A percentile compares a stretch with the other conserved stretches of the same genome.
Evolutionary conservation across 2,329 filamentous ascomycete species (phyloP).

Genomic region (Paraconiothyrium sp.): DNA sequence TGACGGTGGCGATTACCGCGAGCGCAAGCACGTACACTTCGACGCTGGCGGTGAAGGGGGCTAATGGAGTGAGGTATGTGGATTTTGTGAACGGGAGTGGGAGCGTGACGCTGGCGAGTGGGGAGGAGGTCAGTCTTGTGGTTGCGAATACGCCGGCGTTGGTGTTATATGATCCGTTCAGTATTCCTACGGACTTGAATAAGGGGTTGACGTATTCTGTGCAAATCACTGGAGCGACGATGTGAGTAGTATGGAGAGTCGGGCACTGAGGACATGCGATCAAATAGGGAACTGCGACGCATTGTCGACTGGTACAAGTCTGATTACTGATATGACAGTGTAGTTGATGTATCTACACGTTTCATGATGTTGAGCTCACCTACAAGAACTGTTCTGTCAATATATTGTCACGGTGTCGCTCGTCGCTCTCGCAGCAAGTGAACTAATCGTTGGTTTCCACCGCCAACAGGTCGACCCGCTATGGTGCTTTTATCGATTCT

Average conservation of each 20-base stretch:
- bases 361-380: too few relatives aligned
- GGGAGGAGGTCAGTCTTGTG: constrained; percentile 45
- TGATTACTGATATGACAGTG: too few relatives aligned
- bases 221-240: constrained; percentile 31
- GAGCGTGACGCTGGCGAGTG: constrained; percentile 14
- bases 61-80: constrained; percentile 51
- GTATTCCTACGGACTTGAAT: constrained; percentile 25
- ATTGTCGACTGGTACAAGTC: too few relatives aligned
- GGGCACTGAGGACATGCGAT: too few relatives aligned
- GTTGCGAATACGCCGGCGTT: constrained; percentile 61
- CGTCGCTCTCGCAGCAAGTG: background rate
- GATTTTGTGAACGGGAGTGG: constrained; percentile 29
- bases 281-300: too few relatives aligned
- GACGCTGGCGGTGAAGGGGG: constrained; percentile 50
- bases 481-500: constrained; percentile 23
- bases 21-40: constrained; percentile 22
- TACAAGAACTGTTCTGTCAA: too few relatives aligned
- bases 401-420: background rate
- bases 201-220: constrained; percentile 29
- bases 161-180: constrained; percentile 54
- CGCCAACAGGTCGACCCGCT: constrained; percentile 17
- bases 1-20: constrained; percentile 53
- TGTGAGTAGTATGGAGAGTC: constrained; percentile 9
- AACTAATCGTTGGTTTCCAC: constrained; percentile 20
- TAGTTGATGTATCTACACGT: too few relatives aligned